Base-by-base conservation (phyloP, 1,139 yeast genomes). In the Blastobotrys serpentis region DNA sequence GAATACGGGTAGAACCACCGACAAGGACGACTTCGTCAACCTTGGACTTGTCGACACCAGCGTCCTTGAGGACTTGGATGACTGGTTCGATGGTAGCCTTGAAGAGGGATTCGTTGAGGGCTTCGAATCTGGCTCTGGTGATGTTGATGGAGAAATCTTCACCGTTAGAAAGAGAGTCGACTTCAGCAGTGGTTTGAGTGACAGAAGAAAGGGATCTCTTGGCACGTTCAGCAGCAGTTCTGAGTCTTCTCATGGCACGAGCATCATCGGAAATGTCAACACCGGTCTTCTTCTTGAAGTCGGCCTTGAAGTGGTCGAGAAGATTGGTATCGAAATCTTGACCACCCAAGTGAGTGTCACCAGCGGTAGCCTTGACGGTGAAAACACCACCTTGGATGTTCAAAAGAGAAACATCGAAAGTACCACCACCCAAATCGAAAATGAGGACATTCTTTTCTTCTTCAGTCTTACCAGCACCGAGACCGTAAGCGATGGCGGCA, bases 401-500 rank as follows among this genome's bases (percentile, higher is more conserved):
- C 40, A 89, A 78, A 60, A 89, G 78, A 38, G 97, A 89, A 51
- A 89, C 97, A 86, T 89, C 97, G 72, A 89, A 89, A 65, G 97
- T 89, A 79, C 97, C 97, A 77, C 97, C 97, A 81, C 97, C 97
- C 67, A 89, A 79, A 73, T 89, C 97, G 73, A 88, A 89, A 65
- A 89, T 88, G 67, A 89, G 79, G 51, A 89, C 94, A 68, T 87
- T 84, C 77, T 87, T 87, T 57, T 76, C 80, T 61, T 77, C 76
- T 58, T 83, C 82, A 74, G 86, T 85, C 74, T 86, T 85, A 76
- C 89, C 95, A 72, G 88, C 88, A 78, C 92, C 96, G 69, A 88
- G 84, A 83, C 96, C 96, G 84, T 88, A 88, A 70, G 96, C 96
- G 79, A 88, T 87, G 67, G 96, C 96, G 69, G 96, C 96, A 63